phyloP scores from a whole-genome alignment of 1,139 yeast species.

The Candida tropicalis region DNA sequence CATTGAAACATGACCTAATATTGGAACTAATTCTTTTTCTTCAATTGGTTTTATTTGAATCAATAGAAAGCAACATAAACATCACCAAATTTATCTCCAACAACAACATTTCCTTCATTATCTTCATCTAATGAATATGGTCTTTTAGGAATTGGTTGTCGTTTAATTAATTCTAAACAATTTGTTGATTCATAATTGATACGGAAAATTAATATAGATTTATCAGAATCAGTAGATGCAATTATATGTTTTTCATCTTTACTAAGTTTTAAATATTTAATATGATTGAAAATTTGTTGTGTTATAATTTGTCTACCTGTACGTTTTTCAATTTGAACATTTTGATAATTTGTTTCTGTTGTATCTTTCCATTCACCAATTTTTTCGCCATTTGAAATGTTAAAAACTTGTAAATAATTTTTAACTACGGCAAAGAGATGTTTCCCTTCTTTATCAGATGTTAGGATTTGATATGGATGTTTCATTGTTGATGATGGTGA shows the following conservation, averaged over 20 bases:
- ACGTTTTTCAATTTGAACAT: conserved; percentile 33
- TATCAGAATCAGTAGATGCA: conserved; percentile 81
- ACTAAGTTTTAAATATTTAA: conserved; percentile 58
- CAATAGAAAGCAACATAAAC: conserved; percentile 65
- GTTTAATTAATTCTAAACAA: conserved; percentile 56
- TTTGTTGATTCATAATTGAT: conserved; percentile 30
- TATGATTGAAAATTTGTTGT: conserved; percentile 63
- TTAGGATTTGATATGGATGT: conserved; percentile 68
- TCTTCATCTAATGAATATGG: conserved; percentile 77
- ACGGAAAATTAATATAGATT: conserved; percentile 69
- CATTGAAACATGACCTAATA: conserved; percentile 97
- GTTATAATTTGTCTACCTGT: conserved; percentile 24
- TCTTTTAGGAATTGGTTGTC: conserved; percentile 85
- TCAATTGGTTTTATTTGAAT: conserved; percentile 28
- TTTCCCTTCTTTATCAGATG: conserved; percentile 44
- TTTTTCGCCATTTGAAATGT: conserved; percentile 28
- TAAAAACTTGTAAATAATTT: conserved; percentile 56
- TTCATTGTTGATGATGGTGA: conserved; percentile 39
- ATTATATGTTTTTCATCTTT: conserved; percentile 57
- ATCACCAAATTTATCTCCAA: conserved; percentile 98
- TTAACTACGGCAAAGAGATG: conserved; percentile 58
- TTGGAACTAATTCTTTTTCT: conserved; percentile 57
- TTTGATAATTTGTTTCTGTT: conserved; percentile 37
- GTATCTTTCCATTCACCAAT: conserved; percentile 62
- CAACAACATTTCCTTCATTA: conserved; percentile 53